Evolutionary conservation across 257 asterid species (phyloP).

Genomic region (Gentiana straminea): DNA sequence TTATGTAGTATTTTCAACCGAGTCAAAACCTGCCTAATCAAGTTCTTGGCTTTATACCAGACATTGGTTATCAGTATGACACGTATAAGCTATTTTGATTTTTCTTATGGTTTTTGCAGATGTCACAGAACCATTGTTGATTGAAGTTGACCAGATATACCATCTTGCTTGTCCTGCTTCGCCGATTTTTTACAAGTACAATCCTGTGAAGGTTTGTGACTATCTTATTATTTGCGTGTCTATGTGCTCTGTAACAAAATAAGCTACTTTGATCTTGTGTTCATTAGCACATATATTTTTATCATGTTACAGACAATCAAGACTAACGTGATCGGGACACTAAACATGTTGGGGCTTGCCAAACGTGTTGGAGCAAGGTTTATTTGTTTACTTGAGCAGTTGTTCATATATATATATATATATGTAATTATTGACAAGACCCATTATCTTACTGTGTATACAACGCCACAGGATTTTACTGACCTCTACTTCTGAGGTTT

Average conservation of each 20-base stretch:
- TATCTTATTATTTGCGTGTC: no score
- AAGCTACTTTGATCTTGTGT: no score
- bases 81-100: not conserved
- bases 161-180: conserved; percentile 99
- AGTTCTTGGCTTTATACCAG: not conserved
- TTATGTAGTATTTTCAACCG: no score
- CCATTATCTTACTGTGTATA: not conserved
- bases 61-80: not conserved
- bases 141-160: conserved; percentile 87
- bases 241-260: no score
- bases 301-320: conserved; percentile 57
- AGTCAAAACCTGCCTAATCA: no score
- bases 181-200: conserved; percentile 86
- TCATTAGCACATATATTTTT: not conserved
- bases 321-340: conserved; percentile 92
- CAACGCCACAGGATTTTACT: conserved; percentile 50
- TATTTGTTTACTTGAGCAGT: not conserved
- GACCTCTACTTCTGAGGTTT: conserved; percentile 93
- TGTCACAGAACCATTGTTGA: conserved; percentile 73
- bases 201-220: conserved; percentile 74
- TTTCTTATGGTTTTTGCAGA: conserved; percentile 28
- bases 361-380: conserved; percentile 96
- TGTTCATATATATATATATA: no score
- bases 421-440: no score
- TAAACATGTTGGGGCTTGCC: conserved; percentile 96